Conservation (phyloP, 805 yeast genomes). For the Blastobotrys terrestris region DNA sequence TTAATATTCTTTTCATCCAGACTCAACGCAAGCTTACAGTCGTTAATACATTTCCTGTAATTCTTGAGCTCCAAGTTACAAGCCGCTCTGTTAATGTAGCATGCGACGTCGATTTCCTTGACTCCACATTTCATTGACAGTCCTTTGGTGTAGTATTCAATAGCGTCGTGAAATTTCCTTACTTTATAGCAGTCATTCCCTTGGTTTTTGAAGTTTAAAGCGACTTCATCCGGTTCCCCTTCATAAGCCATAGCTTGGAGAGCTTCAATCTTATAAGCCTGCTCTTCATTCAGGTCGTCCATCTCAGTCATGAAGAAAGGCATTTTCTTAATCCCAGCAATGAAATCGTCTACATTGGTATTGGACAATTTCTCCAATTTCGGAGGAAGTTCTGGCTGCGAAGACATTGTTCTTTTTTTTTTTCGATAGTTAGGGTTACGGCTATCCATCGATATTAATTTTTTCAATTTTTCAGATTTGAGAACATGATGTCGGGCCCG, state of each 20-base stretch:
- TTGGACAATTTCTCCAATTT: constrained; percentile 56
- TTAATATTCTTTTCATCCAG: constrained; percentile 67
- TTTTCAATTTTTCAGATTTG: not conserved
- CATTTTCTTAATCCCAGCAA: constrained; percentile 69
- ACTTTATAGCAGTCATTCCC: constrained; percentile 82
- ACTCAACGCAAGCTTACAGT: constrained; percentile 65
- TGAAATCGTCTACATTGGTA: constrained; percentile 60
- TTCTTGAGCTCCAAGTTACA: constrained; percentile 82
- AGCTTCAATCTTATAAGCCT: constrained; percentile 72
- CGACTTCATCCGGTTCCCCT: constrained; percentile 91
- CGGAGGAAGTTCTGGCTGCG: constrained; percentile 72
- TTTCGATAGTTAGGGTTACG: not conserved
- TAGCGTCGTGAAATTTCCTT: constrained; percentile 69
- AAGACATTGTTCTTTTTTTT: constrained; percentile 29
- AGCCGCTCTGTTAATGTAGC: constrained; percentile 81
- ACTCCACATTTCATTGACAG: constrained; percentile 61
- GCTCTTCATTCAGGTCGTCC: constrained; percentile 60
- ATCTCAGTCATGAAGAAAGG: constrained; percentile 93
- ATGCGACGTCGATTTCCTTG: constrained; percentile 48
- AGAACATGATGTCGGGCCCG: no score
- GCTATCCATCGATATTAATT: not conserved
- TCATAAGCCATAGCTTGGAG: constrained; percentile 87
- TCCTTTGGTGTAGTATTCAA: constrained; percentile 74
- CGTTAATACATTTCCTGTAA: constrained; percentile 79
- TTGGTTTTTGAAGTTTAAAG: constrained; percentile 81